These are phyloP conservation scores for Boletus sp. DNA, from an alignment of 1,284 basidiomycete species.

Conservation along the genomic window DNA sequence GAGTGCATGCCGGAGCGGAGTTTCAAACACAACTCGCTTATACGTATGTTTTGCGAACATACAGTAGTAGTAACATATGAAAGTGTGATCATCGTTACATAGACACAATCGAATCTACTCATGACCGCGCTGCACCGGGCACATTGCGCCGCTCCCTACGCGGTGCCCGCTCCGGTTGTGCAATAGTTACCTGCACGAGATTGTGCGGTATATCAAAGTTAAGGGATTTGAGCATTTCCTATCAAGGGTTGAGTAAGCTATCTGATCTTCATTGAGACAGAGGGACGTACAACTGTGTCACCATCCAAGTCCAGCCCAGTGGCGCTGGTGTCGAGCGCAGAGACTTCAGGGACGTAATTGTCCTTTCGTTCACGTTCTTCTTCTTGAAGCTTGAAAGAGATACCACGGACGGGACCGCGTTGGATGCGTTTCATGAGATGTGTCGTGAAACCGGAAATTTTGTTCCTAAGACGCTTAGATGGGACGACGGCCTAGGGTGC, in stretches of 20 bases:
- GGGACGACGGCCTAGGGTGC: constrained; percentile 83
- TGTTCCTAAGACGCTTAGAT: constrained; percentile 99
- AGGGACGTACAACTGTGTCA: constrained; percentile 81
- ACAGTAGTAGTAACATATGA: no score
- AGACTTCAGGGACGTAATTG: constrained; percentile 97
- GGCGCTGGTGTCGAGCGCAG: constrained; percentile 84
- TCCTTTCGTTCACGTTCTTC: constrained; percentile 99
- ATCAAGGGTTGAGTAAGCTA: background rate
- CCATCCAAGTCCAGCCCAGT: constrained; percentile 84
- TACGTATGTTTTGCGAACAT: no score
- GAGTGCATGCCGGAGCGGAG: no score
- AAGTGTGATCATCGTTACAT: no score
- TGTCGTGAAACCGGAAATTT: constrained; percentile 99
- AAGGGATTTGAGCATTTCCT: constrained; percentile 87
- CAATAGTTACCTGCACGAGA: constrained; percentile 68
- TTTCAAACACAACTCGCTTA: no score
- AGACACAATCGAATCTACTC: background rate
- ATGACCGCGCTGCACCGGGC: constrained; percentile 74
- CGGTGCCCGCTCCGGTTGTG: constrained; percentile 72
- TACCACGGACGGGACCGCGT: constrained; percentile 98
- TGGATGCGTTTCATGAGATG: constrained; percentile 99
- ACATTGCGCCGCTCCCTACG: constrained; percentile 81
- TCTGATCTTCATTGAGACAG: background rate
- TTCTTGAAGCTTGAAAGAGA: constrained; percentile 99
- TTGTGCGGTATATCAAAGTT: constrained; percentile 91